Evolutionary conservation across 2,329 filamentous ascomycete species (phyloP), one percentile per base, ranked within the genome.

Genomic region (Botrytis tulipae): DNA sequence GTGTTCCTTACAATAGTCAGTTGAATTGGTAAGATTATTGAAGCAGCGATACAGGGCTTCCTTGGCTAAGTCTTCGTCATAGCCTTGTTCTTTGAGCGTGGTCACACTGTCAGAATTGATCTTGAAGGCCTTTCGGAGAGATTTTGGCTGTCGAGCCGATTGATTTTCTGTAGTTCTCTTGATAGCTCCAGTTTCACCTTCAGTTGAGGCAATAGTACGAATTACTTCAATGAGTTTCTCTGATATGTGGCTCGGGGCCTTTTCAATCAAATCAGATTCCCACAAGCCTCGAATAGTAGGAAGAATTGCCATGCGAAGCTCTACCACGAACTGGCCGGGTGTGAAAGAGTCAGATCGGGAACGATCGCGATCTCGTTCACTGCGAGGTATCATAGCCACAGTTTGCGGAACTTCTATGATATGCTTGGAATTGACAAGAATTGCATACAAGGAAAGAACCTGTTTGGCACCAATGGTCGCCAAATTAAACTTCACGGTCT

Each of bases 21-120:
- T 84, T 10, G 93, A 90, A 40, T 85, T 83, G 3, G 84, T 81
- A 7, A 82, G 78, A 71, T 87, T 87, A 73, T 93, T 93, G 79
- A 93, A 92, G 78, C 93, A 93, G 72, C 95, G 90, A 81, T 93
- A 98, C 0, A 96, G 84, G 44, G 93, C 94, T 82, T 98, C 95
- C 46, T 88, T 87, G 10, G 88, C 91, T 70, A 98, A 85, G 20
- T 89, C 88, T 61, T 87, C 84, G 32, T 90, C 85, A 74, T 84
- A 89, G 1, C 86, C 86, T 72, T 84, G 84, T 14, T 86, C 84
- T 14, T 74, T 65, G 44, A 81, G 66, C 22, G 74, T 70, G 32
- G 81, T 82, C 29, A 89, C 79, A 42, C 83, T 84, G 0, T 88
- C 86, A 20, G 78, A 79, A 73, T 85, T 86, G 40, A 88, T 81